Evolutionary conservation across 352 stramenopile genomes (phyloP).

Genomic region (Globisporangium carolinianum): DNA sequence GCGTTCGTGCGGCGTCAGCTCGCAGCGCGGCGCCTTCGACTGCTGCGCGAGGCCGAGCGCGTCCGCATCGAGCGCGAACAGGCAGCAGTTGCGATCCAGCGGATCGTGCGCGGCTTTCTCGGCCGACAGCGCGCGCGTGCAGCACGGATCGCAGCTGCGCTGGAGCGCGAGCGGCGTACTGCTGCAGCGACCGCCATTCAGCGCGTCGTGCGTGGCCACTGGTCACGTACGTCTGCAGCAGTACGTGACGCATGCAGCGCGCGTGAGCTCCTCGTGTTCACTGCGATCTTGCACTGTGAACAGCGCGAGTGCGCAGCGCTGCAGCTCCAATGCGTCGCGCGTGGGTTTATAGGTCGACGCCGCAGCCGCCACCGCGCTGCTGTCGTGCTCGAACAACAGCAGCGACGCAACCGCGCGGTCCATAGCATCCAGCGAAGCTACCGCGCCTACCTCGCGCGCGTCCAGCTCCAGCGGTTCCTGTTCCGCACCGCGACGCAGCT

Average conservation of each 20-base stretch:
- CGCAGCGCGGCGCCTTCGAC: conserved; percentile 24
- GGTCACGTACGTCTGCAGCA: conserved; percentile 9
- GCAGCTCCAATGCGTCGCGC: conserved; percentile 28
- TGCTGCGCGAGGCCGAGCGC: conserved; percentile 31
- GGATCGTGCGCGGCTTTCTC: conserved; percentile 29
- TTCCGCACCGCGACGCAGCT: conserved; percentile 33
- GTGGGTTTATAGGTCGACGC: conserved; percentile 38
- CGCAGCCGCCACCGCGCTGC: conserved; percentile 11
- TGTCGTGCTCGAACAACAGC: conserved; percentile 15
- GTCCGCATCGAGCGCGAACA: conserved; percentile 21
- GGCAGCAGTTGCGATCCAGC: conserved; percentile 30
- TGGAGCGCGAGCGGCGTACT: conserved; percentile 14
- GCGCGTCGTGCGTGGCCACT: conserved; percentile 30
- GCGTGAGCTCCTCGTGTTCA: conserved; percentile 14
- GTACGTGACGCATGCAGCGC: conserved; percentile 4
- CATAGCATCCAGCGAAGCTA: conserved; percentile 41
- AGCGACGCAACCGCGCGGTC: conserved; percentile 21
- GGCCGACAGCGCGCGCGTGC: conserved; percentile 22
- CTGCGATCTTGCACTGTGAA: conserved; percentile 8
- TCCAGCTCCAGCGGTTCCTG: conserved; percentile 30
- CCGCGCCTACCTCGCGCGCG: conserved; percentile 42
- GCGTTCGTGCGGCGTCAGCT: conserved; percentile 23
- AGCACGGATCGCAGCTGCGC: conserved; percentile 13
- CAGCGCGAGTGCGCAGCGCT: conserved; percentile 17
- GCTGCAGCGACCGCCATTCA: conserved; percentile 27